Evolutionary conservation across 106 monocot genomes (phyloP), one percentile per base, ranked within the genome.

Genomic region (Cymbidium sinense): DNA sequence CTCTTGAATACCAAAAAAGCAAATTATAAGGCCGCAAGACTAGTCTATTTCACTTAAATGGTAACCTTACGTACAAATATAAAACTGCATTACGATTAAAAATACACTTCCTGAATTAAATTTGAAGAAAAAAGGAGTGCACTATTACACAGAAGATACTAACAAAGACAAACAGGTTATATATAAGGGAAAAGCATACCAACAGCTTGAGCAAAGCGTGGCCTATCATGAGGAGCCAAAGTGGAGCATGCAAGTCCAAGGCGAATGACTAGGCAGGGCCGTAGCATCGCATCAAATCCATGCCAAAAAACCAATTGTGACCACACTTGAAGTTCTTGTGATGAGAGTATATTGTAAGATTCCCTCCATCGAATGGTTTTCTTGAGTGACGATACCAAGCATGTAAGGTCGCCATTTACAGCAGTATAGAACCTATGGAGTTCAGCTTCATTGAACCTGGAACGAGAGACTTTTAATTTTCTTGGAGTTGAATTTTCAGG

Each of bases 241-340:
- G 19, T 87, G 78, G 88, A 86, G 81, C 87, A 92, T 76, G 98
- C 92, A 78, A 89, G 87, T 73, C 98, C 98, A 65, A 99, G 82
- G 64, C 98, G 88, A 73, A 99, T 85, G 75, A 99, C 75, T 73
- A 99, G 90, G 87, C 94, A 94, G 72, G 92, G 98, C 10, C 87
- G 86, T 27, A 86, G 71, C 79, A 86, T 79, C 41, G 86, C 65
- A 83, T 99, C 98, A 86, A 43, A 86, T 78, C 98, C 94, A 82
- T 99, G 98, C 94, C 94, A 99, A 78, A 94, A 99, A 10, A 94
- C 90, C 72, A 94, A 79, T 77, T 92, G 84, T 15, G 94, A 92
- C 98, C 98, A 99, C 41, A 19, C 78, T 78, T 99, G 83, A 8
- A 99, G 94, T 82, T 99, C 92, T 80, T 90, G 67, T 23, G 70